phyloP scores from a whole-genome alignment of 768 basidiomycete species.

The Suillus plorans region DNA sequence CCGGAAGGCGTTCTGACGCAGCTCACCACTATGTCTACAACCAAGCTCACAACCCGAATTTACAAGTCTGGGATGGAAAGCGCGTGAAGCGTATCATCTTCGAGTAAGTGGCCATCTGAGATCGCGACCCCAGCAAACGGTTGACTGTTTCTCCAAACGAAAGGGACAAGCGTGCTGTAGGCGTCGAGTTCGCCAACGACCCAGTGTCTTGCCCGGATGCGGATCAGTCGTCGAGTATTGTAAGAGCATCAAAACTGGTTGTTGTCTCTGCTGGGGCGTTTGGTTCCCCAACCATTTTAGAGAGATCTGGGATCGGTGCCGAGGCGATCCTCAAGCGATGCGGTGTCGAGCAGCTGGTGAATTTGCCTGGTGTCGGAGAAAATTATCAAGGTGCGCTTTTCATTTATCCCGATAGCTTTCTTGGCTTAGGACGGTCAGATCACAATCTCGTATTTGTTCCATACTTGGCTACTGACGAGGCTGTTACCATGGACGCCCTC shows the following conservation, averaged over 20 bases:
- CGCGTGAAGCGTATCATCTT: not conserved
- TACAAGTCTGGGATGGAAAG: not conserved
- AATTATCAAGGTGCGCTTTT: slow-evolving; percentile 17
- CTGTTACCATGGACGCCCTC: slow-evolving; percentile 49
- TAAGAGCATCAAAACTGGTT: slow-evolving; percentile 43
- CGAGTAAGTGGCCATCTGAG: not conserved
- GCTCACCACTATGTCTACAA: slow-evolving; percentile 22
- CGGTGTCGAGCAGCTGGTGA: not conserved
- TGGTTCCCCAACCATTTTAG: slow-evolving; percentile 55
- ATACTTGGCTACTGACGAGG: slow-evolving; percentile 44
- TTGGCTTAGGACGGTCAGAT: slow-evolving; percentile 18
- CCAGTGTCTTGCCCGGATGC: slow-evolving; percentile 19
- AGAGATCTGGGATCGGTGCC: slow-evolving; percentile 48
- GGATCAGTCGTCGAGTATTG: slow-evolving; percentile 24
- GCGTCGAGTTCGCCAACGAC: slow-evolving; percentile 47
- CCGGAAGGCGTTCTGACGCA: slow-evolving; percentile 56
- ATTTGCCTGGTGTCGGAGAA: not conserved
- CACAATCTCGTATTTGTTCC: slow-evolving; percentile 26
- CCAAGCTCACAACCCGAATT: not conserved
- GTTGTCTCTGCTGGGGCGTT: slow-evolving; percentile 53
- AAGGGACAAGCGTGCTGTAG: not conserved
- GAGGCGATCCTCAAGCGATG: not conserved
- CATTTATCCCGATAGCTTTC: not conserved
- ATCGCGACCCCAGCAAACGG: not conserved
- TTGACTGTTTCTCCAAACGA: not conserved